phyloP scores from a whole-genome alignment of 2,329 filamentous ascomycete species.

The Endocalyx cinctus region DNA sequence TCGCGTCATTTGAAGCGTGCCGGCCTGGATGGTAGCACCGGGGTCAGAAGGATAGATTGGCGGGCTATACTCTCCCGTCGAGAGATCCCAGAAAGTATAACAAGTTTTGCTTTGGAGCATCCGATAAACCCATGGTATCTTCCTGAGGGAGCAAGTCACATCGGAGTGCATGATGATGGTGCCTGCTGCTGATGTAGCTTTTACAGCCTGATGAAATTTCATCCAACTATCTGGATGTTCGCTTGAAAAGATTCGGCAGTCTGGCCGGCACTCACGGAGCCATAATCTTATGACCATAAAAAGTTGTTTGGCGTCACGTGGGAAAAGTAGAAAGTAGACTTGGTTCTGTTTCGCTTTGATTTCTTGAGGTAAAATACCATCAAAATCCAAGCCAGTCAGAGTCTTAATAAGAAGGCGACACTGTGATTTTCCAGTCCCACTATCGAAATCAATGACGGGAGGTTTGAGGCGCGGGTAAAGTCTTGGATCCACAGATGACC shows the following conservation, averaged over 20 bases:
- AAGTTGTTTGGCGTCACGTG: slow-evolving; percentile 16
- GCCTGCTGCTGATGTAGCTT: slow-evolving; percentile 17
- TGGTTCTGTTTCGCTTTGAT: slow-evolving; percentile 17
- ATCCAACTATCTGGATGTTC: slow-evolving; percentile 19
- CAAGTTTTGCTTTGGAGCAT: slow-evolving; percentile 16
- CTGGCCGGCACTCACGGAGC: slow-evolving; percentile 22
- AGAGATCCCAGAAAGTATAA: slow-evolving; percentile 25
- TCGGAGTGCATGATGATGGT: slow-evolving; percentile 26
- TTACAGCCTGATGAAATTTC: slow-evolving; percentile 20
- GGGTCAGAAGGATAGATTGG: slow-evolving; percentile 27
- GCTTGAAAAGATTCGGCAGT: slow-evolving; percentile 23
- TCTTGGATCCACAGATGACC: slow-evolving; percentile 9
- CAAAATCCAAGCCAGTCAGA: slow-evolving; percentile 17
- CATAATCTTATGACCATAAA: slow-evolving; percentile 20
- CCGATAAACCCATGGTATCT: slow-evolving; percentile 20
- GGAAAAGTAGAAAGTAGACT: slow-evolving; percentile 24
- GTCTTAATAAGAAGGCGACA: slow-evolving; percentile 14
- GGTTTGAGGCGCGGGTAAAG: slow-evolving; percentile 18
- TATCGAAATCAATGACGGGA: too few species aligned
- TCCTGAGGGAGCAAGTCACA: slow-evolving; percentile 18
- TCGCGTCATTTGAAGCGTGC: slow-evolving; percentile 31
- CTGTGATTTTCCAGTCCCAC: too few species aligned
- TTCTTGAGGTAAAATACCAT: slow-evolving; percentile 16
- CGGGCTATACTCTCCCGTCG: slow-evolving; percentile 18
- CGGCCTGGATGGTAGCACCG: slow-evolving; percentile 18